phyloP scores from a whole-genome alignment of 2,329 filamentous ascomycete genomes.

The Chaetomium sp. region DNA sequence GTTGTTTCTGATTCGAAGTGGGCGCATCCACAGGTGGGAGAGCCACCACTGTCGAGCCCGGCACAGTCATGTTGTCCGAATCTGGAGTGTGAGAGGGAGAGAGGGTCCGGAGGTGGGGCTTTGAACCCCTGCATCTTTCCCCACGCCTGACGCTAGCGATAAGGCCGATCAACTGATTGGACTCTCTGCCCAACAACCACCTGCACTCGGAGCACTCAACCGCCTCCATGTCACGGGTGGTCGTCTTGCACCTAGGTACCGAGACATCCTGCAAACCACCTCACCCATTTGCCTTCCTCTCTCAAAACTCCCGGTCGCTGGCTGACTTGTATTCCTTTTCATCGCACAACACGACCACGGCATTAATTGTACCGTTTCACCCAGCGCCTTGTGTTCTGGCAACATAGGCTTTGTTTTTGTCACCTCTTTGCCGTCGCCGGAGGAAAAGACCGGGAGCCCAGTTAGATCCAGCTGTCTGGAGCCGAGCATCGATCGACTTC shows the following conservation, averaged over 20 bases:
- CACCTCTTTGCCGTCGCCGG: background rate
- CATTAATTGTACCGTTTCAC: constrained; percentile 5
- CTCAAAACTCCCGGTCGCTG: background rate
- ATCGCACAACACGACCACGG: constrained; percentile 9
- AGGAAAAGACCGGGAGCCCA: background rate
- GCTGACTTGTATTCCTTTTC: constrained; percentile 8
- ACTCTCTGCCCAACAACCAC: constrained; percentile 20
- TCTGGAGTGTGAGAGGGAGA: background rate
- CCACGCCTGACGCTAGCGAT: constrained; percentile 26
- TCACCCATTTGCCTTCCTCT: constrained; percentile 5
- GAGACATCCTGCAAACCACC: constrained; percentile 16
- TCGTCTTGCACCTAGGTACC: constrained; percentile 6
- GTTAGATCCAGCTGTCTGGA: too few species aligned
- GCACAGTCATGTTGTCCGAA: background rate
- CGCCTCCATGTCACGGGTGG: constrained; percentile 31
- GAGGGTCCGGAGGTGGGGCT: constrained; percentile 1
- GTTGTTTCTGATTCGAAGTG: background rate
- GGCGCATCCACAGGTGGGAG: background rate
- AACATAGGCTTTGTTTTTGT: constrained; percentile 9
- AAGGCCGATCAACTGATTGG: constrained; percentile 34
- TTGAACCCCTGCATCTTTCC: constrained; percentile 9
- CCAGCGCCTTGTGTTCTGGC: constrained; percentile 15
- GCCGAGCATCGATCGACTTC: background rate
- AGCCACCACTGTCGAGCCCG: background rate
- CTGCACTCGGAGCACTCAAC: background rate